These are phyloP conservation scores for Brassica hybrid DNA, from an alignment of 441 rosid species.

Conservation along the genomic window DNA sequence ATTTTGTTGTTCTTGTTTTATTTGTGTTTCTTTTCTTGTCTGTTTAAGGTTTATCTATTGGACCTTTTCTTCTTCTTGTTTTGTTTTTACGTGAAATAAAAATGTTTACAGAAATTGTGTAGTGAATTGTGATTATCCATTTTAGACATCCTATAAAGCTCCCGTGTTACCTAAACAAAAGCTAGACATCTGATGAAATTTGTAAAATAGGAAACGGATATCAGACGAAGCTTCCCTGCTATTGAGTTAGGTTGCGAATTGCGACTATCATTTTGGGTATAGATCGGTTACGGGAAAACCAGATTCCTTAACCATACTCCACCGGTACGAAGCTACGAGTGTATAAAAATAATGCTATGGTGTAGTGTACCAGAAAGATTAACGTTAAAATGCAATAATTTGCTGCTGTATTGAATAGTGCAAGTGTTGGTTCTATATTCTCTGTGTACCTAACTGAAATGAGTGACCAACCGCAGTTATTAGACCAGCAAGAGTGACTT, in stretches of 20 bases:
- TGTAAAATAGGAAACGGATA: too few species aligned
- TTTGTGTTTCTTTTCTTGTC: not conserved
- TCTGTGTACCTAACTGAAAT: not conserved
- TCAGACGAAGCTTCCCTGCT: too few species aligned
- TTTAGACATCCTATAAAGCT: too few species aligned
- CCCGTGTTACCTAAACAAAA: too few species aligned
- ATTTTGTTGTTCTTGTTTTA: not conserved
- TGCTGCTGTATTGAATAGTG: not conserved
- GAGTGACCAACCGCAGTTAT: slow-evolving; percentile 16
- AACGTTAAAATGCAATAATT: not conserved
- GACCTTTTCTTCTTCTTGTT: slow-evolving; percentile 1
- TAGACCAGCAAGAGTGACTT: slow-evolving; percentile 15
- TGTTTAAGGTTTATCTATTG: not conserved
- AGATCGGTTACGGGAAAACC: too few species aligned
- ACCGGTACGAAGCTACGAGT: not conserved
- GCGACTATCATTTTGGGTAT: too few species aligned
- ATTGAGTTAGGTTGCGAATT: too few species aligned
- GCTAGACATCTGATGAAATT: too few species aligned
- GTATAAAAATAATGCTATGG: not conserved
- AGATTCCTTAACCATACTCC: too few species aligned
- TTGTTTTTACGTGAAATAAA: slow-evolving; percentile 18
- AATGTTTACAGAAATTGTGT: slow-evolving; percentile 1
- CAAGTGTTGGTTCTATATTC: too few species aligned
- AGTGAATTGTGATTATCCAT: not conserved
- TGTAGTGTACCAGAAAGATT: not conserved